These are phyloP conservation scores for Porcisia hertigi DNA, from an alignment of 208 protist species.

Conservation along the genomic window DNA sequence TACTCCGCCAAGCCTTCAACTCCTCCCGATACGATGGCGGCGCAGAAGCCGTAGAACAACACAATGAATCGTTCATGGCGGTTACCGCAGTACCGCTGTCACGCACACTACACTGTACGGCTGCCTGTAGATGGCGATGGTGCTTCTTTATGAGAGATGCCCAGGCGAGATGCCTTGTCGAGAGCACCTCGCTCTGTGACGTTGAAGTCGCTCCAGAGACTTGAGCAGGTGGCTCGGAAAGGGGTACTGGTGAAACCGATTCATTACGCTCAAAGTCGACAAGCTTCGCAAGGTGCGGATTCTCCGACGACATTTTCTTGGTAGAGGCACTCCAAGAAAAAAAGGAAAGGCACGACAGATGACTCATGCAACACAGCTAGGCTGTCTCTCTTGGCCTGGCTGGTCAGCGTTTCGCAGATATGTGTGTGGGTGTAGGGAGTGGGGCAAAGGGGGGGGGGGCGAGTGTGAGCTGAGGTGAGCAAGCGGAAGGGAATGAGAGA, in stretches of 20 bases:
- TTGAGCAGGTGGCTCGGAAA: neutral
- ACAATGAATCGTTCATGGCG: neutral
- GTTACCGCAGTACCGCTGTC: neutral
- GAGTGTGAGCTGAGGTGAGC: no score
- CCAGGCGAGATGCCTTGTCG: constrained; percentile 30
- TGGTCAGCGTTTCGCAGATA: neutral
- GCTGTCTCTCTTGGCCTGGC: neutral
- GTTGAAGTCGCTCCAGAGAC: neutral
- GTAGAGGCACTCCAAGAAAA: neutral
- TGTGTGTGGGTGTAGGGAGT: neutral
- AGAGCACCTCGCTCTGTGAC: neutral
- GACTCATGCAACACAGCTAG: neutral
- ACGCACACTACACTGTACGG: constrained; percentile 8
- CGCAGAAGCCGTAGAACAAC: neutral
- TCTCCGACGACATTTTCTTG: neutral
- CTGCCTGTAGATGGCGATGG: constrained; percentile 48
- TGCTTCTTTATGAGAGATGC: constrained; percentile 53
- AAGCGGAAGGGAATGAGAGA: no score
- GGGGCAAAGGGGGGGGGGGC: no score
- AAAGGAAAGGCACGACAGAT: neutral
- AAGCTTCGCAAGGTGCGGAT: neutral
- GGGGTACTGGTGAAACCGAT: neutral
- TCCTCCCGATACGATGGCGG: constrained; percentile 24
- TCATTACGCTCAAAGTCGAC: neutral
- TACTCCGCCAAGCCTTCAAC: constrained; percentile 29